These are phyloP conservation scores for Pythium volutum DNA, from an alignment of 352 stramenopile genomes.

Conservation along the genomic window DNA sequence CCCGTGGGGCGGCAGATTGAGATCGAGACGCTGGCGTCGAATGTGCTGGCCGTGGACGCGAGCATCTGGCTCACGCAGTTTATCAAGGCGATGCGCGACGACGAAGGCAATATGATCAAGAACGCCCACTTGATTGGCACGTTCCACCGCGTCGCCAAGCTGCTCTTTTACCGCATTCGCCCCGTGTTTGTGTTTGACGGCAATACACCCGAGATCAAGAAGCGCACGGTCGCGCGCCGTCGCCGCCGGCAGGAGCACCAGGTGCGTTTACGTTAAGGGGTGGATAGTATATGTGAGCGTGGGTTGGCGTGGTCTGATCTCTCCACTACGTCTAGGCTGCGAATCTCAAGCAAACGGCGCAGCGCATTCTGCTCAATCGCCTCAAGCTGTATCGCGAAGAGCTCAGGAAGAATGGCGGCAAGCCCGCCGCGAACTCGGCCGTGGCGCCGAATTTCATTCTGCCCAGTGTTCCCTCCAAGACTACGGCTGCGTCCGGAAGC, in stretches of 20 bases:
- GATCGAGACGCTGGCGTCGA: conserved; percentile 96
- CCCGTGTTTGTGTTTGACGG: conserved; percentile 99
- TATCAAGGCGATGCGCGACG: conserved; percentile 97
- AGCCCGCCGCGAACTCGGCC: conserved; percentile 28
- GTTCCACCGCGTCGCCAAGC: conserved; percentile 92
- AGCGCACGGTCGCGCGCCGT: conserved; percentile 66
- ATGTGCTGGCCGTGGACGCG: conserved; percentile 97
- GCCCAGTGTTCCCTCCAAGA: conserved; percentile 14
- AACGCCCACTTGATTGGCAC: conserved; percentile 95
- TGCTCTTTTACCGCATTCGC: conserved; percentile 95
- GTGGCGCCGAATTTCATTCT: conserved; percentile 60
- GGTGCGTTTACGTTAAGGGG: conserved; percentile 15
- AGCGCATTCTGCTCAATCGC: conserved; percentile 94
- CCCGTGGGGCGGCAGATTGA: conserved; percentile 95
- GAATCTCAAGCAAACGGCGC: conserved; percentile 91
- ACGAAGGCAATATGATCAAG: conserved; percentile 92
- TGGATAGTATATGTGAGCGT: too few relatives aligned
- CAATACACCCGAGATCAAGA: conserved; percentile 96
- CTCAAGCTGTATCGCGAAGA: conserved; percentile 62
- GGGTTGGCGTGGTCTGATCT: too few relatives aligned
- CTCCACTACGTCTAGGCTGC: conserved; percentile 32
- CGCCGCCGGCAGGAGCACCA: conserved; percentile 66
- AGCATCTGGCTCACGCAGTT: conserved; percentile 99
- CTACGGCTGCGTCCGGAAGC: conserved; percentile 21
- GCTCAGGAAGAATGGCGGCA: conserved; percentile 56